Percentiles rank a stretch among this genome's conserved stretches.
Evolutionary conservation across 1,284 basidiomycete genomes (phyloP).

Genomic region (Microbotryum scabiosae): DNA sequence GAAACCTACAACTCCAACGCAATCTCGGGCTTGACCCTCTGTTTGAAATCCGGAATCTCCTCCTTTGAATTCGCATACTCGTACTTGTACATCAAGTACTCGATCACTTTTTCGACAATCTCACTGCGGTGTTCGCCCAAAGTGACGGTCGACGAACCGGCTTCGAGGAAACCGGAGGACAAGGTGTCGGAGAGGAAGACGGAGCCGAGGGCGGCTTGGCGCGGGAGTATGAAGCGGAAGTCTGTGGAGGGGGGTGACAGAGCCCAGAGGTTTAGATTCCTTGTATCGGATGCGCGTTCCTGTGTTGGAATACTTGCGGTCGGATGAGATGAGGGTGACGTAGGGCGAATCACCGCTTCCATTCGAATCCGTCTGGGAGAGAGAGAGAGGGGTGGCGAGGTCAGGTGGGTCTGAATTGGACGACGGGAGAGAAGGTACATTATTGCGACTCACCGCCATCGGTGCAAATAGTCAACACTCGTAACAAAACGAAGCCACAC

Average conservation of each 20-base stretch:
- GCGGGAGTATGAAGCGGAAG: slow-evolving; percentile 27
- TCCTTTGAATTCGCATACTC: slow-evolving; percentile 55
- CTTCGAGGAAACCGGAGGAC: slow-evolving; percentile 21
- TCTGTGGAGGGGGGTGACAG: slow-evolving; percentile 2
- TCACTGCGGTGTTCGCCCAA: slow-evolving; percentile 46
- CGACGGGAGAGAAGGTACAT: too few species aligned
- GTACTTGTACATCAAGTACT: slow-evolving; percentile 70
- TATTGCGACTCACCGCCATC: too few species aligned
- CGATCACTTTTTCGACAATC: slow-evolving; percentile 69
- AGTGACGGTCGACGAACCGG: slow-evolving; percentile 4
- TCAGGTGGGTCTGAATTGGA: too few species aligned
- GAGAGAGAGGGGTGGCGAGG: too few species aligned
- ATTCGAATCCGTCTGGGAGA: too few species aligned
- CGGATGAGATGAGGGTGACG: slow-evolving; percentile 24
- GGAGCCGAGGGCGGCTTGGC: slow-evolving; percentile 20
- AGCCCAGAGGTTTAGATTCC: too few species aligned
- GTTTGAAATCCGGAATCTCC: slow-evolving; percentile 67
- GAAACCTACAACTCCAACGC: slow-evolving; percentile 66
- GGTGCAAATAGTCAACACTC: too few species aligned
- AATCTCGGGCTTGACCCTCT: slow-evolving; percentile 68
- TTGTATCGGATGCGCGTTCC: not conserved
- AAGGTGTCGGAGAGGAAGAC: slow-evolving; percentile 22
- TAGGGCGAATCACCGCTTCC: slow-evolving; percentile 1
- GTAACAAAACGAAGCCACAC: too few species aligned
- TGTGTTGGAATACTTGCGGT: slow-evolving; percentile 6